A percentile compares a stretch with the other conserved stretches of the same genome.
phyloP scores from a whole-genome alignment of 768 basidiomycete genomes.

The Mycena maculata region DNA sequence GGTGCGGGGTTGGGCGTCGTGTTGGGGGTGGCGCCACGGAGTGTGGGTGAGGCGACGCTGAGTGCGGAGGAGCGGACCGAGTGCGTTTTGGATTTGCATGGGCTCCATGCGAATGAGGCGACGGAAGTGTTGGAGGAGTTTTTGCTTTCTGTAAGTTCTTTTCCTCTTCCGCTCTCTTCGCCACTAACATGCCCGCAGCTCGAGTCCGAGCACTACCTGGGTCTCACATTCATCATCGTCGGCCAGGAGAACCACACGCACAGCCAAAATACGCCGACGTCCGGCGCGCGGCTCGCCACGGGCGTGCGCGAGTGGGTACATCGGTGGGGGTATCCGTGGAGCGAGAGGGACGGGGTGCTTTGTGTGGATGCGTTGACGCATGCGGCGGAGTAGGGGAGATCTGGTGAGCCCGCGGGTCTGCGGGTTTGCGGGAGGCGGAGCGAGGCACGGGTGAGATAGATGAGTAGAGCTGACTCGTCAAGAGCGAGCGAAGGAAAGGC shows the following conservation, averaged over 20 bases:
- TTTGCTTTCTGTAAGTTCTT: conserved; percentile 79
- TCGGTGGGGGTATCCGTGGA: conserved; percentile 97
- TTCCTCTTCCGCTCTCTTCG: conserved; percentile 16
- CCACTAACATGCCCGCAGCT: conserved; percentile 57
- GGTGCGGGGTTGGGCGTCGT: conserved; percentile 89
- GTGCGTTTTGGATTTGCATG: conserved; percentile 89
- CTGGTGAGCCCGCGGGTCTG: too few species aligned
- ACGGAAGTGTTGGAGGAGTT: conserved; percentile 92
- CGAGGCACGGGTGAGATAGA: too few species aligned
- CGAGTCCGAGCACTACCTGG: conserved; percentile 89
- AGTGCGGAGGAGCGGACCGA: conserved; percentile 93
- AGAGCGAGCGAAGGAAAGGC: neutral
- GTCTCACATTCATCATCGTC: conserved; percentile 89
- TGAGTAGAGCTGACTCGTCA: too few species aligned
- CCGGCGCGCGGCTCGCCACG: conserved; percentile 83
- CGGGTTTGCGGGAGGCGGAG: neutral
- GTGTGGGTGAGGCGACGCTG: conserved; percentile 63
- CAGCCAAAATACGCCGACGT: conserved; percentile 84
- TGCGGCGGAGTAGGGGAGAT: conserved; percentile 51
- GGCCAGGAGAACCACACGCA: conserved; percentile 98
- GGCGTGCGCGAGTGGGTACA: conserved; percentile 93
- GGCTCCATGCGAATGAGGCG: conserved; percentile 93
- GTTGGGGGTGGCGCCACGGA: conserved; percentile 83
- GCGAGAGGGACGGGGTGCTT: conserved; percentile 89
- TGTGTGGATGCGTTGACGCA: conserved; percentile 91